Evolutionary conservation across 345 rosid genomes (phyloP).

Genomic region (Pseudoturritis turrita): DNA sequence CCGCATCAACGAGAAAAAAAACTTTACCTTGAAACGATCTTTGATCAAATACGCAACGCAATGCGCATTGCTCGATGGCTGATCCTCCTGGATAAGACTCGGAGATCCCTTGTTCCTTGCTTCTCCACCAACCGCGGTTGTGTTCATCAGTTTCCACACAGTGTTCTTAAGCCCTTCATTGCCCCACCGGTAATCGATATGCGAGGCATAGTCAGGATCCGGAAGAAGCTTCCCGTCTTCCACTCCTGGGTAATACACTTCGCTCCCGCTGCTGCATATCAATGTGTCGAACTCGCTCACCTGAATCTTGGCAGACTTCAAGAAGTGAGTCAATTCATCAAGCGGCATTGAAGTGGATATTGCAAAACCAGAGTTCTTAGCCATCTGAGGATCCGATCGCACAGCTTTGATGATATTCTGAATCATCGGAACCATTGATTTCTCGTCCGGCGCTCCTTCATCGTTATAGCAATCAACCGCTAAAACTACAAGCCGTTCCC

Average conservation of each 20-base stretch:
- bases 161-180: constrained; percentile 83
- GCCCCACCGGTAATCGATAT: constrained; percentile 92
- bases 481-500: constrained; percentile 67
- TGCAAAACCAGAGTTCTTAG: constrained; percentile 65
- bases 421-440: constrained; percentile 46
- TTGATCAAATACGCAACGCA: constrained; percentile 69
- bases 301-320: constrained; percentile 63
- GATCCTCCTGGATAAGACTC: constrained; percentile 57
- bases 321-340: constrained; percentile 52
- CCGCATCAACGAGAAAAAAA: background rate
- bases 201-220: constrained; percentile 82
- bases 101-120: constrained; percentile 33
- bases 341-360: constrained; percentile 82
- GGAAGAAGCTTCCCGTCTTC: constrained; percentile 71
- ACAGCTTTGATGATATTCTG: constrained; percentile 64
- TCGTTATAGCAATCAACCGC: constrained; percentile 73
- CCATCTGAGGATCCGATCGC: constrained; percentile 54
- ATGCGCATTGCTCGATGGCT: constrained; percentile 55
- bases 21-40: constrained; percentile 59
- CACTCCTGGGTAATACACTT: constrained; percentile 78
- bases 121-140: constrained; percentile 45
- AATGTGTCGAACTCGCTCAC: constrained; percentile 76
- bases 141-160: constrained; percentile 78
- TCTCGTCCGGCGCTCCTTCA: constrained; percentile 59
- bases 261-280: constrained; percentile 92